These are phyloP conservation scores for Metarhizium guizhouense DNA, from an alignment of 2,329 filamentous ascomycete species.

Conservation along the genomic window DNA sequence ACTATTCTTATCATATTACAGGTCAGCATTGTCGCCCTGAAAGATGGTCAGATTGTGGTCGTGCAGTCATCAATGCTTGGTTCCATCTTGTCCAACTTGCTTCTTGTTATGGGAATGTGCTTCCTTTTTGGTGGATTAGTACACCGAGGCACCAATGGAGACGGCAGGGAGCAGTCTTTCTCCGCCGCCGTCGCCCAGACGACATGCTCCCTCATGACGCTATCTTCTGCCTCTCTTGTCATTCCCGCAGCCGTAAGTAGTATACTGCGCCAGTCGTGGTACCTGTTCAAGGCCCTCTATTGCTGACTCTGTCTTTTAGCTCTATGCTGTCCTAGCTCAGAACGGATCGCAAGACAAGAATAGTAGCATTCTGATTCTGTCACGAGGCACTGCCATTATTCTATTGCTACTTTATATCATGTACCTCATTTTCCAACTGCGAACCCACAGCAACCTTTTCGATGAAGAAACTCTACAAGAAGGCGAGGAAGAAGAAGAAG, in stretches of 20 bases:
- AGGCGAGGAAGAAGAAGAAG: conserved; percentile 35
- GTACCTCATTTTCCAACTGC: conserved; percentile 71
- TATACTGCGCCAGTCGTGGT: too few relatives aligned
- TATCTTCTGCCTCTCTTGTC: conserved; percentile 69
- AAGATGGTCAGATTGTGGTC: conserved; percentile 79
- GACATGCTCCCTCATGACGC: conserved; percentile 64
- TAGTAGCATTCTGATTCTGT: conserved; percentile 58
- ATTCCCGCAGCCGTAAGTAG: conserved; percentile 58
- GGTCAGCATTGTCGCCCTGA: conserved; percentile 88
- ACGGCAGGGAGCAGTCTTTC: conserved; percentile 60
- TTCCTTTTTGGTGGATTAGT: conserved; percentile 67
- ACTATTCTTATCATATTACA: conserved; percentile 23
- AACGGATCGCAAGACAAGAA: conserved; percentile 30
- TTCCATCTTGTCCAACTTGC: conserved; percentile 87
- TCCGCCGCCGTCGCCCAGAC: conserved; percentile 71
- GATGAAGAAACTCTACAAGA: conserved; percentile 42
- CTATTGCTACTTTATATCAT: conserved; percentile 66
- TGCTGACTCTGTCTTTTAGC: conserved; percentile 24
- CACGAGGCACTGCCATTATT: conserved; percentile 68
- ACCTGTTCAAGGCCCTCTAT: not conserved
- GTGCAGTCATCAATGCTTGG: conserved; percentile 98
- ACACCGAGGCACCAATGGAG: conserved; percentile 47
- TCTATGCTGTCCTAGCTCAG: conserved; percentile 55
- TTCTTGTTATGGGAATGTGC: conserved; percentile 77
- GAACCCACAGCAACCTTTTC: conserved; percentile 65